Evolutionary conservation across 2,329 filamentous ascomycete species (phyloP).

Genomic region (Trichophyton verrucosum): DNA sequence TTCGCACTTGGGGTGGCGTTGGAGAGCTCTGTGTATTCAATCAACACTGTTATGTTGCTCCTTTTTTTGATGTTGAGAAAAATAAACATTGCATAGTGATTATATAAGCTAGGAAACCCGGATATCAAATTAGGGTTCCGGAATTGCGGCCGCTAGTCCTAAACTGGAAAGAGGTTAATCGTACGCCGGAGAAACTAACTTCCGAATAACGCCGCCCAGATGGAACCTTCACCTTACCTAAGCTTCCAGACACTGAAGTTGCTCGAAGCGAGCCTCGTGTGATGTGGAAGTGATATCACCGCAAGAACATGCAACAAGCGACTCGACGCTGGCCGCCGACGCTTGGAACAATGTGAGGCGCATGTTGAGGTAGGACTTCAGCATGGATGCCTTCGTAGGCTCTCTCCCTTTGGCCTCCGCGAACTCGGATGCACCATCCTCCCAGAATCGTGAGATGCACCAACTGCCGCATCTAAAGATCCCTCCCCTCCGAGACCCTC

Average conservation of each 20-base stretch:
- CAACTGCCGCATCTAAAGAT: slow-evolving; percentile 33
- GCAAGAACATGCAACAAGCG: background rate
- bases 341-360: background rate
- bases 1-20: background rate
- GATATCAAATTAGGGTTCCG: background rate
- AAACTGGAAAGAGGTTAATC: background rate
- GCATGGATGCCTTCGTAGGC: slow-evolving; percentile 9
- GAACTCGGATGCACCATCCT: slow-evolving; percentile 26
- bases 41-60: background rate
- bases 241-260: background rate
- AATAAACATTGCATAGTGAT: background rate
- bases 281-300: background rate
- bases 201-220: background rate
- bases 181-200: background rate
- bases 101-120: background rate
- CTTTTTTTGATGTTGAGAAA: background rate
- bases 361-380: background rate
- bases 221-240: no score
- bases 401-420: slow-evolving; percentile 17
- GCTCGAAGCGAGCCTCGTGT: background rate
- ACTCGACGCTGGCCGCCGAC: background rate
- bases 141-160: background rate
- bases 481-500: slow-evolving; percentile 36
- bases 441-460: slow-evolving; percentile 28
- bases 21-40: background rate